Percentiles rank a stretch among this genome's conserved stretches.
phyloP scores from a whole-genome alignment of 2,329 filamentous ascomycete genomes.

The Fusarium albosuccineum region DNA sequence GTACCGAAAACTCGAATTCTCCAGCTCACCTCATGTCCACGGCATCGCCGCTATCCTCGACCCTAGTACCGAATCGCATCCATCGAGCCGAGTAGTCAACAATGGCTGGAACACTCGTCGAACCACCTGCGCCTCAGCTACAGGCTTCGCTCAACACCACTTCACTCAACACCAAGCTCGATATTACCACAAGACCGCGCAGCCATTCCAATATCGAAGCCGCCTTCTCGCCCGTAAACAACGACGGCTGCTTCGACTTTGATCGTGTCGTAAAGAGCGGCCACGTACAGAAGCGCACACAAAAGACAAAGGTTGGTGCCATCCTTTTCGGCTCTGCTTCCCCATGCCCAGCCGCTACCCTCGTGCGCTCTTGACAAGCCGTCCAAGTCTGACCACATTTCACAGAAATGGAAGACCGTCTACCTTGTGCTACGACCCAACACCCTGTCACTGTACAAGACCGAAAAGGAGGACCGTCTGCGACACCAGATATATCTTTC shows the following conservation, averaged over 20 bases:
- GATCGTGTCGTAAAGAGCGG: constrained; percentile 94
- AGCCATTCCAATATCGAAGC: constrained; percentile 64
- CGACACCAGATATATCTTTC: constrained; percentile 89
- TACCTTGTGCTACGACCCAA: constrained; percentile 93
- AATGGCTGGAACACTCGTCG: constrained; percentile 45
- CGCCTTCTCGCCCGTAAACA: constrained; percentile 86
- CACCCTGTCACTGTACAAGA: constrained; percentile 91
- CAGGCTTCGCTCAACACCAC: constrained; percentile 26
- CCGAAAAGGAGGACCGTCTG: constrained; percentile 88
- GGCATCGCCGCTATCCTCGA: constrained; percentile 20
- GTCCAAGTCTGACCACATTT: constrained; percentile 38
- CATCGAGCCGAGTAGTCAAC: constrained; percentile 22
- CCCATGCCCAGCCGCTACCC: not conserved
- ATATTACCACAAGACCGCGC: constrained; percentile 38
- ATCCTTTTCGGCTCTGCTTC: not conserved
- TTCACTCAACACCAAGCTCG: constrained; percentile 30
- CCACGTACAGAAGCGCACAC: constrained; percentile 86
- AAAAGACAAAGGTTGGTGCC: constrained; percentile 85
- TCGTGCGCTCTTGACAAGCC: not conserved
- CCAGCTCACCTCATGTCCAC: constrained; percentile 35
- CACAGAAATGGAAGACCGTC: constrained; percentile 87
- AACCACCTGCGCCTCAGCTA: constrained; percentile 30
- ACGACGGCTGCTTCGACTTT: constrained; percentile 96
- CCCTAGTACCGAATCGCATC: constrained; percentile 13
- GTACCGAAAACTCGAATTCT: constrained; percentile 11